These are phyloP conservation scores for Butyriboletus loyo DNA, from an alignment of 768 basidiomycete genomes.

Conservation along the genomic window DNA sequence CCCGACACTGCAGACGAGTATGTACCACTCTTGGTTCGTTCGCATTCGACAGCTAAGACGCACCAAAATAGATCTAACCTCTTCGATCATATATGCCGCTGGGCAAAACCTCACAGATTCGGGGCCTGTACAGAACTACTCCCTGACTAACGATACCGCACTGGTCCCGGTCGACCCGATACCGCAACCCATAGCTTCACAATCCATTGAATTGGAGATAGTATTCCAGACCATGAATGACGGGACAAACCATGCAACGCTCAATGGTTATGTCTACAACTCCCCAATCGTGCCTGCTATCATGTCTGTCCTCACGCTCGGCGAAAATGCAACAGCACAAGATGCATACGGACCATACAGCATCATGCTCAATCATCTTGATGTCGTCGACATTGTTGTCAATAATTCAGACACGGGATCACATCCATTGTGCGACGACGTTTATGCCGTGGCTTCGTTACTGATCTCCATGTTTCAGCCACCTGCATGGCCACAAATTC, in stretches of 20 bases:
- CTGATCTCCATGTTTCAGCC: constrained; percentile 45
- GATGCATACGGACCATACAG: constrained; percentile 77
- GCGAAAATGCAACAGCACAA: constrained; percentile 60
- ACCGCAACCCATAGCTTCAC: constrained; percentile 49
- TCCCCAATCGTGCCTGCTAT: constrained; percentile 69
- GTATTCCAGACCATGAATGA: constrained; percentile 82
- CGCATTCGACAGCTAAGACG: background rate
- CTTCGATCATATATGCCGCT: constrained; percentile 73
- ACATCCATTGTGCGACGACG: constrained; percentile 72
- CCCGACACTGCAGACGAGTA: constrained; percentile 67
- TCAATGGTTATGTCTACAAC: constrained; percentile 70
- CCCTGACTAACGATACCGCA: constrained; percentile 60
- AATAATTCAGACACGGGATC: constrained; percentile 70
- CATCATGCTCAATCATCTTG: constrained; percentile 70
- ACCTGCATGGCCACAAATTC: constrained; percentile 86
- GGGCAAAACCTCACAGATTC: constrained; percentile 50
- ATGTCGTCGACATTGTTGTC: constrained; percentile 75
- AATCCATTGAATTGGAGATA: constrained; percentile 66
- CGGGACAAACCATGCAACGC: constrained; percentile 81
- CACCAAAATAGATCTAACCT: constrained; percentile 62
- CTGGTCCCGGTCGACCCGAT: constrained; percentile 60
- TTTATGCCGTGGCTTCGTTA: background rate
- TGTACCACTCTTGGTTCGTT: constrained; percentile 23
- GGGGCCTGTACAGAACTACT: constrained; percentile 54
- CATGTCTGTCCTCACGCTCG: constrained; percentile 75